A percentile compares a stretch with the other conserved stretches of the same genome.
Conservation (phyloP, 441 rosid species). For the Corymbia calophylla region DNA sequence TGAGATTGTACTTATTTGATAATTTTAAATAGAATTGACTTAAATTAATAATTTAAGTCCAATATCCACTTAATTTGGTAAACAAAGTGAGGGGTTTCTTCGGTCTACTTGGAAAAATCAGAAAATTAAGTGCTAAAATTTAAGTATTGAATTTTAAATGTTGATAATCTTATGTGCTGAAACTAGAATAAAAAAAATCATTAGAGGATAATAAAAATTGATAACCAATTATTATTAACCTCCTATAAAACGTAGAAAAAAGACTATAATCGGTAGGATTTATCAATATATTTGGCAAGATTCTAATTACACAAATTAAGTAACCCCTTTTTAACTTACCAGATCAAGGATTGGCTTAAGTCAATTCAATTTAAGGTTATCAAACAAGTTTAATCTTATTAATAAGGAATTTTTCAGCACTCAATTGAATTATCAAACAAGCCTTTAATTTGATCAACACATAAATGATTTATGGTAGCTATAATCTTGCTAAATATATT, state of each 20-base stretch:
- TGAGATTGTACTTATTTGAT: neutral
- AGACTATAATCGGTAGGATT: neutral
- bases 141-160: neutral
- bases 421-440: neutral
- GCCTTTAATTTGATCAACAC: rapidly evolving
- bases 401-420: rapidly evolving
- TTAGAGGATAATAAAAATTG: neutral
- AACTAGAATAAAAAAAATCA: neutral
- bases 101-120: neutral
- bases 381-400: neutral
- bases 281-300: neutral
- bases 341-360: no score
- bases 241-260: neutral
- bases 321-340: no score
- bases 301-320: neutral
- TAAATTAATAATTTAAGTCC: neutral
- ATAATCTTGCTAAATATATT: neutral
- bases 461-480: neutral
- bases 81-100: neutral
- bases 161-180: neutral
- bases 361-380: neutral
- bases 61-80: neutral
- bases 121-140: neutral
- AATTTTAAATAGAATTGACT: neutral
- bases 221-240: neutral